Percentiles rank a stretch among this genome's conserved stretches.
phyloP scores from a whole-genome alignment of 179 eudicot species.

The Silene noctiflora region DNA sequence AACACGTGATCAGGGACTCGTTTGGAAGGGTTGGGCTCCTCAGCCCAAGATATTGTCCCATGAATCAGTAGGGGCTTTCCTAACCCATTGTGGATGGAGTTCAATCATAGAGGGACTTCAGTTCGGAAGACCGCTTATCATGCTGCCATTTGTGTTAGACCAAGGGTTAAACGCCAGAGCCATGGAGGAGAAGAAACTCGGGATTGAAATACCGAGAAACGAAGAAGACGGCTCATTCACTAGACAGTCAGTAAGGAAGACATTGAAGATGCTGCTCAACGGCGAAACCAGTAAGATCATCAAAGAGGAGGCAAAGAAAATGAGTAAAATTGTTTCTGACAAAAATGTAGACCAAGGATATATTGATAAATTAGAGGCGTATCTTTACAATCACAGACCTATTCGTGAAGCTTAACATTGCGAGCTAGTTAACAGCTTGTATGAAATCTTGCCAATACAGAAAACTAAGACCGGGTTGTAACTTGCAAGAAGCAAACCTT shows the following conservation, averaged over 20 bases:
- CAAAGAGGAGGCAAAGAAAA: conserved; percentile 40
- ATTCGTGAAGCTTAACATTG: conserved; percentile 3
- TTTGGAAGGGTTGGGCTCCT: conserved; percentile 53
- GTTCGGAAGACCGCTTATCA: conserved; percentile 29
- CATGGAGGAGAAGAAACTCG: conserved; percentile 41
- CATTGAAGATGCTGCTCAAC: conserved; percentile 34
- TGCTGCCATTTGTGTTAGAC: conserved; percentile 35
- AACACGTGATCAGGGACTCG: conserved; percentile 32
- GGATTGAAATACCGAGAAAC: conserved; percentile 37
- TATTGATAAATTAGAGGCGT: conserved; percentile 25
- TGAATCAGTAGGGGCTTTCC: conserved; percentile 49
- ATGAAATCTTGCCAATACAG: neutral
- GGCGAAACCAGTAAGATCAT: conserved; percentile 30
- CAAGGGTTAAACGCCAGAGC: conserved; percentile 37
- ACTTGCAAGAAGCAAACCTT: too few species aligned
- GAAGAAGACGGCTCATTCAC: conserved; percentile 44
- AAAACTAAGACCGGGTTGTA: neutral
- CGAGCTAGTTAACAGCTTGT: neutral
- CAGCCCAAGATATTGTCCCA: conserved; percentile 46
- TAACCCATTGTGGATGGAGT: conserved; percentile 53
- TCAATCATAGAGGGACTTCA: conserved; percentile 37
- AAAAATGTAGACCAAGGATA: conserved; percentile 26
- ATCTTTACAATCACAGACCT: conserved; percentile 26
- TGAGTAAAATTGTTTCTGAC: conserved; percentile 31
- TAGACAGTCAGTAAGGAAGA: conserved; percentile 36